Evolutionary conservation across 441 rosid species (phyloP), one percentile per base, ranked within the genome.

Genomic region (Rhodomyrtus psidioides): DNA sequence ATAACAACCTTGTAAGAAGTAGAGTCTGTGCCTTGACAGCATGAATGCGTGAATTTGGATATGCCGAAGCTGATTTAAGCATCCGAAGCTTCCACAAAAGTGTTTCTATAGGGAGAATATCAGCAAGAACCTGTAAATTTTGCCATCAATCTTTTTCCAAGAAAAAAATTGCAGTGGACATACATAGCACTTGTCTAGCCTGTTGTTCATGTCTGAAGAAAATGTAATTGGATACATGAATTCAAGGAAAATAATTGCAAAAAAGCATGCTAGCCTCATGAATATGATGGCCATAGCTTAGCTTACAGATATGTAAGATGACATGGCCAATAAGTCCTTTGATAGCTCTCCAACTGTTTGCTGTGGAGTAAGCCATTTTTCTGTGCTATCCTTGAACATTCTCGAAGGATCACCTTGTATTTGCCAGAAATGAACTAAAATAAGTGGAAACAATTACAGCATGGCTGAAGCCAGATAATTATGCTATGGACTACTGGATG

Each of bases 71-170:
- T n/a, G 91, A 87, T 84, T 90, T 90, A 59, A 94, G 93, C 92
- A 95, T 86, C 65, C 89, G 89, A 83, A 94, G 91, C 89, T 94
- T 94, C 97, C 96, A 94, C 26, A 84, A 85, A 83, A 95, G 89
- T 46, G 96, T 92, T 88, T 90, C 92, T 85, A 85, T 91, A 2
- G 95, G 94, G 54, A 93, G 83, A 53, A 92, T 87, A 84, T 91
- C 91, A 49, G 89, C 84, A 81, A 92, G 88, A 86, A 92, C 90
- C 97, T 95, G 93, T 56, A 81, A 84, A 57, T 81, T 57, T 85
- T 86, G 85, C 56, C 28, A 88, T 84, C 87, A 89, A 60, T 82
- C 83, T 44, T 76, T 84, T 86, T 84, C 84, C 28, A 51, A 24
- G 83, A 23, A 86, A 54, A 82, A 57, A 60, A 85, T 70, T 28